phyloP scores from a whole-genome alignment of 2,329 filamentous ascomycete genomes.

The Blastomyces emzantsi region DNA sequence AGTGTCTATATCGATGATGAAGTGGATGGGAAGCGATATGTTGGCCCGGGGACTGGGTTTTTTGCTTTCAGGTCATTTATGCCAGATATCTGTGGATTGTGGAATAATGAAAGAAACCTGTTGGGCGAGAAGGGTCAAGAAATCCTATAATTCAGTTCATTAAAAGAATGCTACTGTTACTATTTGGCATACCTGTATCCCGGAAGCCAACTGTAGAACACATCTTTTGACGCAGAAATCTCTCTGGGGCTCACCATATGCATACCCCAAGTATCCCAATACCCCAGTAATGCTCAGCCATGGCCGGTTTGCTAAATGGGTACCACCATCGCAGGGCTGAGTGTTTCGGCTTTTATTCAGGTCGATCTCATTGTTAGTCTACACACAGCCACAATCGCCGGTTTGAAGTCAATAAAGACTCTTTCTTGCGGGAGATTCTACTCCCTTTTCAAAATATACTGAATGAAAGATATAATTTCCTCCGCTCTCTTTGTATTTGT shows the following conservation, averaged over 20 bases:
- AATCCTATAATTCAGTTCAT: no score
- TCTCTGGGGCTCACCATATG: not conserved
- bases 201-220: no score
- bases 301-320: not conserved
- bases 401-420: not conserved
- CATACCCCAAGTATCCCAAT: not conserved
- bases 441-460: not conserved
- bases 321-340: not conserved
- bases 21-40: not conserved
- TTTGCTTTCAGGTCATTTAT: not conserved
- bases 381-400: slow-evolving; percentile 5
- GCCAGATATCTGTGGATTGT: not conserved
- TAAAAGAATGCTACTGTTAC: no score
- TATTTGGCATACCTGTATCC: no score
- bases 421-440: not conserved
- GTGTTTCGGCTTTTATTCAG: not conserved
- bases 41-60: not conserved
- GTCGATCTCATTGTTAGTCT: not conserved
- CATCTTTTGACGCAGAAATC: not conserved
- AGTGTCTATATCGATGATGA: not conserved
- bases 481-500: not conserved
- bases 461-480: not conserved
- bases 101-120: not conserved
- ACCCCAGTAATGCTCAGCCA: not conserved
- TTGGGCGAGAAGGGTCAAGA: no score